phyloP scores from a whole-genome alignment of 2,329 filamentous ascomycete species.

The Phaeosphaeria sp. region DNA sequence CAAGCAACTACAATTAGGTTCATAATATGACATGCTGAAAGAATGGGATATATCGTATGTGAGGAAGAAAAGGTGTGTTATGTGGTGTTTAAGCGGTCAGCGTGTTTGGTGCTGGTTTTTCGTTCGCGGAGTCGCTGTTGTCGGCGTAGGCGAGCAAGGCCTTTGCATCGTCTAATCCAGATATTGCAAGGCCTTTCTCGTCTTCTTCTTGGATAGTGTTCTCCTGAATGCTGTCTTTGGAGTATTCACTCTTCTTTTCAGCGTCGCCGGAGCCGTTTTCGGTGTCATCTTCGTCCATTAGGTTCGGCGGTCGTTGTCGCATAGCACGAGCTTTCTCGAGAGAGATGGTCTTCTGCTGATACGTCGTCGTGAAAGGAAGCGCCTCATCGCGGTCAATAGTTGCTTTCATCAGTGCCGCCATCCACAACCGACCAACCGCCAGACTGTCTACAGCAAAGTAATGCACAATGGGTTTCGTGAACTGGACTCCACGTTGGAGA shows the following conservation, averaged over 20 bases:
- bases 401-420: conserved; percentile 98
- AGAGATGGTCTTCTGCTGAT: conserved; percentile 96
- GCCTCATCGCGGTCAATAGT: conserved; percentile 90
- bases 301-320: conserved; percentile 86
- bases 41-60: neutral
- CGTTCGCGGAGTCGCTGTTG: conserved; percentile 16
- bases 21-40: conserved; percentile 1
- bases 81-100: conserved; percentile 2
- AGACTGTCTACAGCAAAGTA: conserved; percentile 96
- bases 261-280: conserved; percentile 35
- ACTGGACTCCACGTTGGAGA: conserved; percentile 89
- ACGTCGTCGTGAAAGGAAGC: conserved; percentile 83
- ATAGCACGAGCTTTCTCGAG: conserved; percentile 86
- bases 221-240: conserved; percentile 45
- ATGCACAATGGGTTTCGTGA: conserved; percentile 96
- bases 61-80: neutral
- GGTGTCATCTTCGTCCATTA: conserved; percentile 68
- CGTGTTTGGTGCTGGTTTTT: conserved; percentile 11
- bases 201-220: conserved; percentile 48
- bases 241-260: conserved; percentile 38
- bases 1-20: neutral
- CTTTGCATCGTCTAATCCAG: conserved; percentile 45
- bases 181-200: conserved; percentile 47
- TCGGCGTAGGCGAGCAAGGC: conserved; percentile 44
- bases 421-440: conserved; percentile 89